Conservation (phyloP, 768 basidiomycete genomes). For the Mrakia hoshinonis region DNA sequence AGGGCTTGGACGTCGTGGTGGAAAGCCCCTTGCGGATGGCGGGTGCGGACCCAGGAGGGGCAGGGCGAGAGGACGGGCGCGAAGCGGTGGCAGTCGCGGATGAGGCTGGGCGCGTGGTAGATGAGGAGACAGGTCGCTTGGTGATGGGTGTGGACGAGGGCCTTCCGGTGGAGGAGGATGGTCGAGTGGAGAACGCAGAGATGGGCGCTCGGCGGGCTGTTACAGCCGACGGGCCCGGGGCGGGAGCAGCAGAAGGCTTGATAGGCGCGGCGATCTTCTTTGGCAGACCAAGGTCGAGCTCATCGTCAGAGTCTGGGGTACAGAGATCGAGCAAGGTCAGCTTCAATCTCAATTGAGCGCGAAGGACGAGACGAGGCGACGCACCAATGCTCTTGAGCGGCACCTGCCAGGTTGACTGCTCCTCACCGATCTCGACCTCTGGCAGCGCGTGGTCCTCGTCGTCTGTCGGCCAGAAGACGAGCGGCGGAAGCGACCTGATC, state of each 20-base stretch:
- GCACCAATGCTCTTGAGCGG: neutral
- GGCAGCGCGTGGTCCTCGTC: neutral
- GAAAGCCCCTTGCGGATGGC: too few species aligned
- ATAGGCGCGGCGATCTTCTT: neutral
- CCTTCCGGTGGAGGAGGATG: too few species aligned
- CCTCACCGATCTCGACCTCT: neutral
- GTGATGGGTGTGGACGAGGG: too few species aligned
- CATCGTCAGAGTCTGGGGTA: slow-evolving; percentile 1
- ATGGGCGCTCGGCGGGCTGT: too few species aligned
- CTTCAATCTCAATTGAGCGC: neutral
- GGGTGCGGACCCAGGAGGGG: too few species aligned
- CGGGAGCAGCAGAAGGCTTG: neutral
- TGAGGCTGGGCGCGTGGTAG: too few species aligned
- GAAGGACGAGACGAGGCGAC: neutral
- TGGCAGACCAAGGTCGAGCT: neutral
- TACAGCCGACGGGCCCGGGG: neutral
- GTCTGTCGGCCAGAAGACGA: slow-evolving; percentile 1
- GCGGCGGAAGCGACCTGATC: neutral
- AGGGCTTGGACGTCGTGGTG: too few species aligned
- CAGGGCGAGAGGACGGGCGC: too few species aligned
- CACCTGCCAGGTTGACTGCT: neutral
- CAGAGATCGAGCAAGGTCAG: neutral
- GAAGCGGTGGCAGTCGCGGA: too few species aligned
- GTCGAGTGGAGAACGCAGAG: too few species aligned
- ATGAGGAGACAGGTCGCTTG: too few species aligned